Conservation (phyloP, 192 early-diverging fungal species). For the Coemansia javaensis region DNA sequence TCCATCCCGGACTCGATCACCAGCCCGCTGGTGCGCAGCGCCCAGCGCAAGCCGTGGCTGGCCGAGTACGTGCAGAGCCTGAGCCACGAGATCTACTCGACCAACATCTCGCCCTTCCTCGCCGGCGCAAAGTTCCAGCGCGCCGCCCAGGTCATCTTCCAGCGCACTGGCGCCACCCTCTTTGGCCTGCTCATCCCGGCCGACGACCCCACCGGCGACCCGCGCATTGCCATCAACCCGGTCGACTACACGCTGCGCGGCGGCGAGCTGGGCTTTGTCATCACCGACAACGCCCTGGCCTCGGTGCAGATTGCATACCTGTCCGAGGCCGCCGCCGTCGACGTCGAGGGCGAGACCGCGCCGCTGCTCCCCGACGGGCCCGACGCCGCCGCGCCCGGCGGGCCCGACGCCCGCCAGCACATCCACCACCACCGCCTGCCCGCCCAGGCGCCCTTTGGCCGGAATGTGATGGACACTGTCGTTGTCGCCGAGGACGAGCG, state of each 20-base stretch:
- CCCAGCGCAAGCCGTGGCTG: slow-evolving; percentile 47
- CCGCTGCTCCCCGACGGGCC: slow-evolving; percentile 21
- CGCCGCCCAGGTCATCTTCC: slow-evolving; percentile 56
- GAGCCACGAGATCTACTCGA: slow-evolving; percentile 62
- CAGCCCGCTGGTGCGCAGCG: slow-evolving; percentile 33
- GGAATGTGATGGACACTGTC: slow-evolving; percentile 49
- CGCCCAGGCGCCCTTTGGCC: slow-evolving; percentile 38
- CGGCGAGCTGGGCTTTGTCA: slow-evolving; percentile 62
- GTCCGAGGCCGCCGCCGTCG: slow-evolving; percentile 16
- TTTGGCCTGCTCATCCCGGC: slow-evolving; percentile 52
- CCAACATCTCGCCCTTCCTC: slow-evolving; percentile 45
- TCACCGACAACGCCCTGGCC: slow-evolving; percentile 43
- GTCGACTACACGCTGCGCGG: slow-evolving; percentile 53
- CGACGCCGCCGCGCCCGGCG: background rate
- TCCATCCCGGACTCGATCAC: slow-evolving; percentile 56
- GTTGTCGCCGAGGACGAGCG: slow-evolving; percentile 16
- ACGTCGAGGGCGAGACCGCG: slow-evolving; percentile 16
- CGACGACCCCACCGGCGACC: slow-evolving; percentile 2
- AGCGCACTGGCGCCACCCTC: slow-evolving; percentile 54
- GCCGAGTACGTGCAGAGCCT: slow-evolving; percentile 60
- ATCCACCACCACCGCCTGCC: too few relatives aligned
- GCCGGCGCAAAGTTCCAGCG: slow-evolving; percentile 53
- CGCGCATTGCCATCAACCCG: slow-evolving; percentile 56
- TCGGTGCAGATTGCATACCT: slow-evolving; percentile 41
- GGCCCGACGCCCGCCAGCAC: background rate